These are phyloP conservation scores for Excoecaria agallocha DNA, from an alignment of 345 rosid species.

Conservation along the genomic window DNA sequence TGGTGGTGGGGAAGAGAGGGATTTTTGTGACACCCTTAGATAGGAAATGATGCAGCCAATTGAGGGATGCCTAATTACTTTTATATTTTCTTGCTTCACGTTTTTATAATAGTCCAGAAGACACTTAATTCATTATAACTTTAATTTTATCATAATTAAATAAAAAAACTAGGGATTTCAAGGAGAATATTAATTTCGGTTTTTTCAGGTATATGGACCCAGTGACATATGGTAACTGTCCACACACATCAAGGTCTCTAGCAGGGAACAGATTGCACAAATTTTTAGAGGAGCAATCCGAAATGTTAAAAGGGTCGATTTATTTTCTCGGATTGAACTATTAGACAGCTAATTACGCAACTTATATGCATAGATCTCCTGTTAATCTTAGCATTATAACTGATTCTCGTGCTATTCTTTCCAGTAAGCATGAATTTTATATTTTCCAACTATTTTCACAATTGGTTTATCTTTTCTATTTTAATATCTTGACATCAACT, in stretches of 20 bases:
- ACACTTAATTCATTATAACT: too few relatives aligned
- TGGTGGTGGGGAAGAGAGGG: too few relatives aligned
- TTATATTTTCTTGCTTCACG: too few relatives aligned
- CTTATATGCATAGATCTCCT: neutral
- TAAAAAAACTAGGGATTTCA: neutral
- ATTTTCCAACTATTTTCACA: neutral
- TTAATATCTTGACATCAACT: neutral
- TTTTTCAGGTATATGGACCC: slow-evolving; percentile 47
- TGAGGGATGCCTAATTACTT: too few relatives aligned
- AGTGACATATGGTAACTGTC: slow-evolving; percentile 41
- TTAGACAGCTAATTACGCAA: slow-evolving; percentile 39
- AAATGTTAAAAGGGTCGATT: slow-evolving; percentile 41
- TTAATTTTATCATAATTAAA: too few relatives aligned
- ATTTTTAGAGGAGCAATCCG: slow-evolving; percentile 32
- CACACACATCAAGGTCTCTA: slow-evolving; percentile 27
- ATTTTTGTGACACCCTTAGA: too few relatives aligned
- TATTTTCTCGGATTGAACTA: slow-evolving; percentile 56
- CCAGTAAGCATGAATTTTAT: slow-evolving; percentile 24
- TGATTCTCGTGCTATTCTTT: slow-evolving; percentile 25
- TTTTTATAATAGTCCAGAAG: too few relatives aligned
- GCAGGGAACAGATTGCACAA: slow-evolving; percentile 40
- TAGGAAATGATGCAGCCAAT: too few relatives aligned
- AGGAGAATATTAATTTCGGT: neutral
- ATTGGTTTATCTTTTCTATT: neutral
- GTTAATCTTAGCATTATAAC: slow-evolving; percentile 28